Percentiles rank a stretch among this genome's conserved stretches.
Evolutionary conservation across 345 rosid genomes (phyloP).

Genomic region (Acer campestre): DNA sequence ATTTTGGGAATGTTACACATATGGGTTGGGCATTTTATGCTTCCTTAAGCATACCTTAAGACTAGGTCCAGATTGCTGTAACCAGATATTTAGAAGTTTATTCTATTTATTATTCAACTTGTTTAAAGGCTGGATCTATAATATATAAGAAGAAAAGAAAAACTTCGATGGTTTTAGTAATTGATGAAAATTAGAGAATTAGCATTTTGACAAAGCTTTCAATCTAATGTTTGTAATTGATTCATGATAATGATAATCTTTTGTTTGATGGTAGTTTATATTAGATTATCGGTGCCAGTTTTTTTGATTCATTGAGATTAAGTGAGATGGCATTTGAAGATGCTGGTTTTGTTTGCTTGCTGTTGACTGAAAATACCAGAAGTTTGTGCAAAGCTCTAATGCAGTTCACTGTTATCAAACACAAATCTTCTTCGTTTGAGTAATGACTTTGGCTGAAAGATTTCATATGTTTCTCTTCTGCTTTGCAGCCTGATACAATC

Average conservation of each 20-base stretch:
- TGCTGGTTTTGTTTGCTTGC: not conserved
- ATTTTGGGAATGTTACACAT: not conserved
- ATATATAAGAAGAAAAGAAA: not conserved
- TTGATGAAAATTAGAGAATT: not conserved
- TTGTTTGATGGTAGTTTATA: not conserved
- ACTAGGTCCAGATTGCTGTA: not conserved
- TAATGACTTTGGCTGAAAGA: not conserved
- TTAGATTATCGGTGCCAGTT: not conserved
- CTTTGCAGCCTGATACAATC: slow-evolving; percentile 46
- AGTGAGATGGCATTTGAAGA: not conserved
- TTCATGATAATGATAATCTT: not conserved
- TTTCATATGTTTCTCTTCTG: not conserved
- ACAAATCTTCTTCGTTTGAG: not conserved
- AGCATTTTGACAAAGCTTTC: not conserved
- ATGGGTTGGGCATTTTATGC: not conserved
- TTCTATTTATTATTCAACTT: not conserved
- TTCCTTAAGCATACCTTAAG: not conserved
- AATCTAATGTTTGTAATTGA: not conserved
- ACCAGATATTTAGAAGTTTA: not conserved
- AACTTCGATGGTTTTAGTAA: not conserved
- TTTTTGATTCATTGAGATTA: not conserved
- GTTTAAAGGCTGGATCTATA: not conserved
- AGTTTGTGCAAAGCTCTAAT: not conserved
- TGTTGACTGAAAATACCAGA: not conserved
- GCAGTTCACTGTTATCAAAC: not conserved